Conservation (phyloP, 2,329 filamentous ascomycete species). For the Penicillium sp. region DNA sequence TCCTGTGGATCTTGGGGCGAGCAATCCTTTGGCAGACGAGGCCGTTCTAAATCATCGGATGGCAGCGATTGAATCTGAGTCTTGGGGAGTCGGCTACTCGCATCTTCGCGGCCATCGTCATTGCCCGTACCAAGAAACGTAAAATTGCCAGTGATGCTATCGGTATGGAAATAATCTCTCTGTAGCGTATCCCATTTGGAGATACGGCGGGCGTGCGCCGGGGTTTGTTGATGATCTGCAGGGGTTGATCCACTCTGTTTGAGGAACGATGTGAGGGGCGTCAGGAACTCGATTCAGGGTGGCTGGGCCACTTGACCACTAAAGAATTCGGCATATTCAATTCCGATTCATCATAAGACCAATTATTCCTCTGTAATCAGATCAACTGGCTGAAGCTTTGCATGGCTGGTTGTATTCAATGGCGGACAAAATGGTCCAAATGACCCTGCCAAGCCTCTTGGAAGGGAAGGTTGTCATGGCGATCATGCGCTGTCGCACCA, state of each 20-base stretch:
- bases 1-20: slow-evolving; percentile 1
- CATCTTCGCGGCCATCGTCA: not conserved
- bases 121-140: not conserved
- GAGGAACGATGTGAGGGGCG: slow-evolving; percentile 6
- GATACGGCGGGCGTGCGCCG: slow-evolving; percentile 6
- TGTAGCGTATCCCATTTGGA: slow-evolving; percentile 3
- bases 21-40: not conserved
- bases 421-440: too few relatives aligned
- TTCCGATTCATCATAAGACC: not conserved
- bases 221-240: slow-evolving; percentile 18
- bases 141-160: slow-evolving; percentile 17
- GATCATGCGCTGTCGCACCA: not conserved
- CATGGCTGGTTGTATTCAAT: not conserved
- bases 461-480: not conserved
- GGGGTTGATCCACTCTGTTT: slow-evolving; percentile 17
- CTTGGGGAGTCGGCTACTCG: slow-evolving; percentile 1
- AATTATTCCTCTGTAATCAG: not conserved
- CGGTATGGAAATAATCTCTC: slow-evolving; percentile 13
- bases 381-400: not conserved
- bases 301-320: not conserved
- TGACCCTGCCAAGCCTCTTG: not conserved
- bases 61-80: not conserved
- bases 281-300: not conserved
- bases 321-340: not conserved
- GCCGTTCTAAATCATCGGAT: not conserved